Conservation (phyloP, 192 early-diverging fungal species). For the Martensiomyces pterosporus region DNA sequence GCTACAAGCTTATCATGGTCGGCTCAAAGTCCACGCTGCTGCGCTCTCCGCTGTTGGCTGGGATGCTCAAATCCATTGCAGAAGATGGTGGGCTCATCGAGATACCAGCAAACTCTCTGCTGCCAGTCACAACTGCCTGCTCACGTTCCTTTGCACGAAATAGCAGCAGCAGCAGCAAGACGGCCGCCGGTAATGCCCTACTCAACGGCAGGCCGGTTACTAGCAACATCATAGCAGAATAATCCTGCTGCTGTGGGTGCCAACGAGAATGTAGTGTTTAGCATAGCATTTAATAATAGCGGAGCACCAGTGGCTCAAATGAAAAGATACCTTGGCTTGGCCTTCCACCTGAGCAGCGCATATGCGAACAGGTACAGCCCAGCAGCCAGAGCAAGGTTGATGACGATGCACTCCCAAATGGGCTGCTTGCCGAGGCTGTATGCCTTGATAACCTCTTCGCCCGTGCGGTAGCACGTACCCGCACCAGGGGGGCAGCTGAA, state of each 20-base stretch:
- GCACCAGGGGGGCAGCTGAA: not conserved
- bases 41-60: slow-evolving; percentile 53
- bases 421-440: not conserved
- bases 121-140: not conserved
- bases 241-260: not conserved
- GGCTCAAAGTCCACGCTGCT: slow-evolving; percentile 73
- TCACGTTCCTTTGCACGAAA: no score
- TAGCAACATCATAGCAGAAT: slow-evolving; percentile 31
- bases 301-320: no score
- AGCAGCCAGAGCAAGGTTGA: not conserved
- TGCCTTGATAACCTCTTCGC: not conserved
- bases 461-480: not conserved
- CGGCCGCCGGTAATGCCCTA: slow-evolving; percentile 13
- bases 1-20: slow-evolving; percentile 82
- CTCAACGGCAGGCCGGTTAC: slow-evolving; percentile 19
- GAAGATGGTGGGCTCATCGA: slow-evolving; percentile 10
- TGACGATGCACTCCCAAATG: slow-evolving; percentile 1
- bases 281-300: no score
- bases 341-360: slow-evolving; percentile 1
- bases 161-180: no score
- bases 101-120: slow-evolving; percentile 16
- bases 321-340: not conserved
- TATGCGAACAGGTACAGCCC: not conserved
- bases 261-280: no score
- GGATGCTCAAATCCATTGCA: slow-evolving; percentile 46